Conservation (phyloP, 2,329 filamentous ascomycete species). For the Penicillium freii region DNA sequence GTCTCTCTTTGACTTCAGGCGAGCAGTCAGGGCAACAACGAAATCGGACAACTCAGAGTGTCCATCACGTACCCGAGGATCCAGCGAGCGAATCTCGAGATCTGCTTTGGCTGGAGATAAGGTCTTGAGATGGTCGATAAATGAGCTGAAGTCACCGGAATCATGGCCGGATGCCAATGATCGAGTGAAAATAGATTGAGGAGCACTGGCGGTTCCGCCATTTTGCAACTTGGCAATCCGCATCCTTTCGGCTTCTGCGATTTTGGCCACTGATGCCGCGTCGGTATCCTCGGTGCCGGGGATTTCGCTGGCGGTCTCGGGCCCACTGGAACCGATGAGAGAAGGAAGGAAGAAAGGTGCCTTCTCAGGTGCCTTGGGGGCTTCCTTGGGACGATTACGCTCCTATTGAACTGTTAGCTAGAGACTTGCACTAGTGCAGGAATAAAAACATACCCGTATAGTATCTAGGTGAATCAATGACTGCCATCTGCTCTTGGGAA, state of each 20-base stretch:
- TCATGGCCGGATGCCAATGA: conserved; percentile 48
- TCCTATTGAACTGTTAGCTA: conserved; percentile 50
- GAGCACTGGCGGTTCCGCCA: conserved; percentile 34
- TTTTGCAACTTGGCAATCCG: conserved; percentile 68
- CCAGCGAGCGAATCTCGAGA: conserved; percentile 82
- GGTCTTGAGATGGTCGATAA: conserved; percentile 75
- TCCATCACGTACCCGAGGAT: conserved; percentile 40
- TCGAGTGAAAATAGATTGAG: conserved; percentile 46
- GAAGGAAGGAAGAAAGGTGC: conserved; percentile 88
- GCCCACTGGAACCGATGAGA: conserved; percentile 23
- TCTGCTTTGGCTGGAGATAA: conserved; percentile 84
- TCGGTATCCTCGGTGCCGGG: conserved; percentile 30
- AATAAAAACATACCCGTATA: conserved; percentile 56
- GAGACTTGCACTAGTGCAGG: background rate
- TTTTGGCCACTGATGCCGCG: conserved; percentile 31
- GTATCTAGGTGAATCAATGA: conserved; percentile 87
- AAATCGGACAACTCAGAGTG: conserved; percentile 75
- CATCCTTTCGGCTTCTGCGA: conserved; percentile 54
- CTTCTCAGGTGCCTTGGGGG: conserved; percentile 87
- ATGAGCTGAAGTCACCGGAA: conserved; percentile 61
- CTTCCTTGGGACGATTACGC: conserved; percentile 90
- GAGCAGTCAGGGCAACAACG: conserved; percentile 71
- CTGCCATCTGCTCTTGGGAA: conserved; percentile 91
- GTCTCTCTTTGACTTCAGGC: conserved; percentile 68
- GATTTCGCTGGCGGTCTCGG: conserved; percentile 23